Conservation (phyloP, 257 asterid species). For the Haberlea rhodopensis region DNA sequence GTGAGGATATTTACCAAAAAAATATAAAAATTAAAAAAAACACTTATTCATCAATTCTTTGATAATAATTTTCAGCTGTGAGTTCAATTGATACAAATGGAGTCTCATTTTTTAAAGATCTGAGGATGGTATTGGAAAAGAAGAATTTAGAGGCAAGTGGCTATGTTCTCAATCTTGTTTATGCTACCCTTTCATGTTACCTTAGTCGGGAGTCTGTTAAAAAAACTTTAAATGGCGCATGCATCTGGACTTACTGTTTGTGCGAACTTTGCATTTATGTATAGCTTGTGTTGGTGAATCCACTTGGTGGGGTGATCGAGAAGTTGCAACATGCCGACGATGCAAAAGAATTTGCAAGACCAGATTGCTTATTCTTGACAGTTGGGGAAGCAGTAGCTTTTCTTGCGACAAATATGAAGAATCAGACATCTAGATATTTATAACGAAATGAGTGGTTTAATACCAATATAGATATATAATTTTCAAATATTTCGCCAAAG, state of each 20-base stretch:
- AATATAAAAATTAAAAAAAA: background rate
- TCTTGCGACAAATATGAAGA: slow-evolving; percentile 48
- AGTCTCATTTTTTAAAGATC: slow-evolving; percentile 68
- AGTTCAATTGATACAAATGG: slow-evolving; percentile 78
- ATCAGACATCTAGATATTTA: slow-evolving; percentile 38
- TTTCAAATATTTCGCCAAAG: background rate
- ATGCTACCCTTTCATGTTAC: too few relatives aligned
- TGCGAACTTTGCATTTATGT: slow-evolving; percentile 4
- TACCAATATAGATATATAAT: background rate
- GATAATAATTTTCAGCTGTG: slow-evolving; percentile 52
- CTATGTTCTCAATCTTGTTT: background rate
- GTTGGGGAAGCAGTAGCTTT: slow-evolving; percentile 75
- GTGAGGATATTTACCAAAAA: slow-evolving; percentile 39
- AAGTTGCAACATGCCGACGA: too few relatives aligned
- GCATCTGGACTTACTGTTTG: background rate
- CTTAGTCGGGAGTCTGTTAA: background rate
- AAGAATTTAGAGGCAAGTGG: slow-evolving; percentile 65
- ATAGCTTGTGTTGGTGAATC: slow-evolving; percentile 81
- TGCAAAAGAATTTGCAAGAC: slow-evolving; percentile 38
- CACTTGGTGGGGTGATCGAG: slow-evolving; percentile 71
- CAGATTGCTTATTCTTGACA: slow-evolving; percentile 75
- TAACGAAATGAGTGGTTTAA: background rate
- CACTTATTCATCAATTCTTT: background rate
- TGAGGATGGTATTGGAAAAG: slow-evolving; percentile 56
- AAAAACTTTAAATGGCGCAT: too few relatives aligned